Base-by-base conservation (phyloP, 768 basidiomycete genomes). In the Strobilomyces echinocephalus region DNA sequence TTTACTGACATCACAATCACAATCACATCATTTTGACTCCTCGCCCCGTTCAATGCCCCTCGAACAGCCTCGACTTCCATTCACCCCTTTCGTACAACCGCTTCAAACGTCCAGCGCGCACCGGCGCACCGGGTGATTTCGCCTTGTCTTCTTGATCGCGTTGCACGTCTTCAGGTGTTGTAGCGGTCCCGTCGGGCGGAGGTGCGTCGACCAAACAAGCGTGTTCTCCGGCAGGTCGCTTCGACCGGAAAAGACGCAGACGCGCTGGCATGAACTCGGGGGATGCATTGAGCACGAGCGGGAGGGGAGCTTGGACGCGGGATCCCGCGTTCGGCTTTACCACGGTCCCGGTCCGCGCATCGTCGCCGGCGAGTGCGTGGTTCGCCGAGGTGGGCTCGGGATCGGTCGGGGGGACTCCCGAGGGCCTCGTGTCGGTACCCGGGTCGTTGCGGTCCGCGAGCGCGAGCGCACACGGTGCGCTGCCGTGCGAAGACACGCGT, bases 31-130 rank as follows among this genome's bases (percentile, higher is more conserved):
- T n/a, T 30, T 30, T 16, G n/a, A 45, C 9, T 14, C 1, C 31
- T n/a, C 35, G 15, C 28, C 21, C 31, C 38, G 11, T 38, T 14
- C 30, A 54, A 33, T 45, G 50, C 7, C 41, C 56, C 28, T 52
- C 36, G 8, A 47, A 20, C 35, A 55, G 40, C 52, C 61, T 40
- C 34, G 54, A 55, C 40, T 54, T 54, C 60, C 58, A 41, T 31
- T 43, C 53, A 12, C 55, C 48, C 20, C 39, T 46, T 11, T 52
- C 51, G 16, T 53, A 49, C 35, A 49, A 20, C 48, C 61, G 31
- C 21, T 40, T 56, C 38, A 15, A 43, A 24, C 36, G 43, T 21
- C 34, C 15, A 30, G 15, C 18, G 20, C 20, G 21, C 8, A 43
- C 8, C 5, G 38, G 28, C 8, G 18, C 16, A 7, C 42, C n/a